Base-by-base conservation (phyloP, 2,329 filamentous ascomycete species). In the Dothideomycetes sp. region DNA sequence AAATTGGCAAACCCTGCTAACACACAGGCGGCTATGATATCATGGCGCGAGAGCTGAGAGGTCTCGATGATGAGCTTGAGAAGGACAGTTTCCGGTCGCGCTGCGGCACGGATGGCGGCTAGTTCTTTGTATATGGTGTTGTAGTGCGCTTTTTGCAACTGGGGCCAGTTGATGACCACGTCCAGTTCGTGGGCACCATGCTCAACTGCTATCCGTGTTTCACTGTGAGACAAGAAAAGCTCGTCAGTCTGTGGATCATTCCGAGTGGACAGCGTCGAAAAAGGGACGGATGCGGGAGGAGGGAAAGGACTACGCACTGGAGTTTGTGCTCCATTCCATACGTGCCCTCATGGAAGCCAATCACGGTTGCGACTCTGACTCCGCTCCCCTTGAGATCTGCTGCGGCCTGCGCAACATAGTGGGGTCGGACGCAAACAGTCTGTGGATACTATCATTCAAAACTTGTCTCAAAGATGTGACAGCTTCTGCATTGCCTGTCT, bases 21-120 rank as follows among this genome's bases (percentile, higher is more conserved):
- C 16, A 69, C 62, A 14, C 65, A 66, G 0, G 65, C 73, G 1
- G 72, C 72, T 24, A 77, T 62, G 39, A 77, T 68, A 45, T 77
- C 63, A 4, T 60, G 49, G 4, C 52, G 45, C 3, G 51, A 54
- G 14, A 78, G 59, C 49, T 73, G 67, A 1, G 68, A 69, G 5
- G 73, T 75, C 52, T 78, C 75, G 37, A 78, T 55, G 45, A 78
- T 79, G 34, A 77, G 65, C 52, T 79, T 78, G 31, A 72, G 49
- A 16, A 62, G 57, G 2, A 62, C 52, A 0, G 58, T 59, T 7
- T 64, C 62, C 4, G 53, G 46, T 1, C 55, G 65, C 24, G 62
- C 68, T 16, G 67, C 64, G 3, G 59, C 57, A 12, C 74, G 66
- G 22, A 78, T 65, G 5, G 66, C 63, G 11, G 62, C 58, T 19